Evolutionary conservation across 129 eudicot genomes (phyloP), one percentile per base, ranked within the genome.

Genomic region (Solidago caesia): DNA sequence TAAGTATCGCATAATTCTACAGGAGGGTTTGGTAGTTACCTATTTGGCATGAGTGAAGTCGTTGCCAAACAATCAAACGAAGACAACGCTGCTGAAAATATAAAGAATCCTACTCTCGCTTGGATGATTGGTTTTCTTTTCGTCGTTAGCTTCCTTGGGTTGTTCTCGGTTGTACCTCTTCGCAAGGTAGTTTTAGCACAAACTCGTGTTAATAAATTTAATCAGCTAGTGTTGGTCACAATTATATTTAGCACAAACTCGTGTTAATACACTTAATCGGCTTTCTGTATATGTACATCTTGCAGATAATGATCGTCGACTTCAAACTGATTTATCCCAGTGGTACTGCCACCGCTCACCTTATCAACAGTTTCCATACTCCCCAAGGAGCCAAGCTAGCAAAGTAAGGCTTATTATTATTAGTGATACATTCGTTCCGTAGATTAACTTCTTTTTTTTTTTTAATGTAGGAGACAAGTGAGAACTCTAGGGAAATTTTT

Each of bases 21-120:
- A 94, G 99, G 99, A 73, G 99, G 99, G 52, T 91, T 91, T 82
- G 99, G 97, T 45, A 94, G 96, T 70, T 94, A 94, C 88, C 82
- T 94, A 2, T 88, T 94, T 79, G 99, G 91, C 39, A 94, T 94
- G 99, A 94, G 99, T 80, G 90, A 88, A 68, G 81, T 70, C 66
- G 73, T 91, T 33, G 99, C 99, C 5, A 87, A 84, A n/a, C 97
- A 91, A 44, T 84, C 96, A 0, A 80, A 77, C 56, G 89, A 87
- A 84, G 91, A 79, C 41, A 80, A 78, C 41, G 48, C 67, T 39
- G 33, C 79, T 4, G 81, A 60, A 73, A 84, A 86, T 79, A 73
- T 84, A 26, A 92, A 91, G 87, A 84, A 91, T 83, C 99, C 96
- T 8, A 41, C 80, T 5, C 75, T 94, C 46, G 68, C 68, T 14